Evolutionary conservation across 768 basidiomycete genomes (phyloP).

Genomic region (Boletus fagicola): DNA sequence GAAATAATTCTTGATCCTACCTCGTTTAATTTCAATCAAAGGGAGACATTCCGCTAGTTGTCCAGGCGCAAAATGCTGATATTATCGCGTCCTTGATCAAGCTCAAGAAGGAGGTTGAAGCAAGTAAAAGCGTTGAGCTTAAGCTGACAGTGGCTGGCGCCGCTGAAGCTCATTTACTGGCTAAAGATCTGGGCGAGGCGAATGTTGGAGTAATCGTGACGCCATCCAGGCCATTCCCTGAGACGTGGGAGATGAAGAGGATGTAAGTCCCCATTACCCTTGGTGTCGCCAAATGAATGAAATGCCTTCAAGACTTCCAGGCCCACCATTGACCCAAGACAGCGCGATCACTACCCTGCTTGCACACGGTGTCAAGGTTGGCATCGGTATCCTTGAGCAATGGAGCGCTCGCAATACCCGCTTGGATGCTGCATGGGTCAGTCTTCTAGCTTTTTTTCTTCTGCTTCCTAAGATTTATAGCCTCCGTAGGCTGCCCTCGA

Average conservation of each 20-base stretch:
- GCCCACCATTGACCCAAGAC: slow-evolving; percentile 36
- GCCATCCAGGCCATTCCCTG: slow-evolving; percentile 70
- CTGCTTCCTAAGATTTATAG: slow-evolving; percentile 19
- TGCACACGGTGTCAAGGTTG: slow-evolving; percentile 69
- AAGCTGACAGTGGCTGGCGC: slow-evolving; percentile 65
- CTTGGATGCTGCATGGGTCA: slow-evolving; percentile 81
- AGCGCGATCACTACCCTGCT: slow-evolving; percentile 61
- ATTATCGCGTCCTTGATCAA: slow-evolving; percentile 74
- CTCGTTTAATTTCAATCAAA: slow-evolving; percentile 23
- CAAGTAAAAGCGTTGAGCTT: slow-evolving; percentile 41
- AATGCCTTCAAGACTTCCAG: slow-evolving; percentile 26
- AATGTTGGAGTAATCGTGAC: slow-evolving; percentile 68
- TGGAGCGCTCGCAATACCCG: slow-evolving; percentile 76
- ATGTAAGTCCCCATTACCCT: slow-evolving; percentile 21
- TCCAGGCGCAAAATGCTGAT: slow-evolving; percentile 76
- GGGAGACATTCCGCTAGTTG: slow-evolving; percentile 73
- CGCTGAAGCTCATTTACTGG: slow-evolving; percentile 69
- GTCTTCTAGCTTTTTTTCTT: slow-evolving; percentile 29
- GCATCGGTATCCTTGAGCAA: slow-evolving; percentile 59
- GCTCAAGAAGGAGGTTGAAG: slow-evolving; percentile 64
- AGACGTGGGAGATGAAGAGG: slow-evolving; percentile 58
- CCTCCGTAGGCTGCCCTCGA: slow-evolving; percentile 39
- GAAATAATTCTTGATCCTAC: background rate
- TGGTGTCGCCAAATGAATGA: slow-evolving; percentile 4
- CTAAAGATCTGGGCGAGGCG: slow-evolving; percentile 65